Base-by-base conservation (phyloP, 2,329 filamentous ascomycete species). In the Colletotrichum salicis region DNA sequence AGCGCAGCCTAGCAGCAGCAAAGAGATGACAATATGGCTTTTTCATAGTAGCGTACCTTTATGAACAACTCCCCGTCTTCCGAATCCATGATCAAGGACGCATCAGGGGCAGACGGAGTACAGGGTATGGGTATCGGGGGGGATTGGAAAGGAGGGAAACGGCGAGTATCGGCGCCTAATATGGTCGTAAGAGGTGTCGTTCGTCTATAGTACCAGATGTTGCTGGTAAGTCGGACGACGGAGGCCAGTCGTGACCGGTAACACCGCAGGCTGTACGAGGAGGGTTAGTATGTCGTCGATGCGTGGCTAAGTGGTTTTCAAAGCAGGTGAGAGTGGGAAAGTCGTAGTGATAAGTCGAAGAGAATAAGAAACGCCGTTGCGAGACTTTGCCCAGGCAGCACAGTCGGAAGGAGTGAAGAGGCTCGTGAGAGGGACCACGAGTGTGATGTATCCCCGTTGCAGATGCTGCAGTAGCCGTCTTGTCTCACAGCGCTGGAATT, bases 41-140 rank as follows among this genome's bases (percentile, higher is more conserved):
- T 5, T 31, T 2, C 24, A 7, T 19, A 22, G 48, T 41, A 5
- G 60, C 85, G 74, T 87, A 94, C 93, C 91, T 95, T 96, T 84
- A 96, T 91, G 85, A 96, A 97, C 84, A 93, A 85, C 87, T 94
- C 91, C 82, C 94, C 94, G 91, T 96, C 93, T 91, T 96, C 93
- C 83, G 93, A 94, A 86, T 94, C 92, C 93, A 95, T 96, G 77
- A 83, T 88, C 84, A 87, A 83, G 81, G 78, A 87, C 84, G 83
- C 87, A 89, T 89, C 75, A 76, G 82, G 78, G 73, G 68, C 67
- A 70, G 58, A 65, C 58, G 41, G 35, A 55, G 52, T 58, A 64
- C 64, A 71, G 61, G 71, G 61, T 70, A 70, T 70, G 70, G 59
- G 65, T 73, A 70, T 74, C 70, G 24, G 24, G 71, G 69, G 65